Evolutionary conservation across 2,329 filamentous ascomycete genomes (phyloP), one percentile per base, ranked within the genome.

Genomic region (Colletotrichum liriopes): DNA sequence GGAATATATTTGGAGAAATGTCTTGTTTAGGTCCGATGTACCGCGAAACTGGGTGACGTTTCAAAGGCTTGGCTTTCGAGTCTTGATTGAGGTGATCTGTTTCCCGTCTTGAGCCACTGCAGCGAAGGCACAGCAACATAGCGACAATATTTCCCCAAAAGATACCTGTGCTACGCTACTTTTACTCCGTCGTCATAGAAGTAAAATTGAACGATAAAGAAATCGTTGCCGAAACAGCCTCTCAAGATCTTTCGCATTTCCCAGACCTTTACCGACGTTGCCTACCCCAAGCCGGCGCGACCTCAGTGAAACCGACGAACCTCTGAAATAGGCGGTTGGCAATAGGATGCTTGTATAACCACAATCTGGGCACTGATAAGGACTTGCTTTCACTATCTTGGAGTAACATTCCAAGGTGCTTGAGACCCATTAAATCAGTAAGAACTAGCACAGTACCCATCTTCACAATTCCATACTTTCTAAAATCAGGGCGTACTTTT

Each of bases 61-160:
- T 37, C 35, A 14, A 23, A 23, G 4, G 20, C 52, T 23, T 39
- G 6, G 20, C 12, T 37, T 32, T 37, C 12, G 11, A 9, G 26
- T 32, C 6, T 9, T 29, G 14, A 52, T 29, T 18, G 4, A 32
- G 12, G 49, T 4, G 29, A 18, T 14, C 49, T 14, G 14, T 52
- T 7, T 52, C 26, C 18, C 14, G 18, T 32, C 18, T 18, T 26
- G 7, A 32, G 26, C 26, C 49, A 18, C 26, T 29, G 6, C 49
- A 20, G 26, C 26, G 2, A 12, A 18, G 18, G 14, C 2, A 14
- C 2, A 8, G 26, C 0, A 32, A 20, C 1, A 20, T 18, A 16
- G 1, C 6, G 12, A 32, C 5, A 14, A 5, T 7, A 32, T 3
- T 5, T 32, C 7, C 8, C 5, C 0, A 2, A 8, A 5, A 51